Conservation (phyloP, 2,329 filamentous ascomycete genomes). For the Dactylellina haptotyla region DNA sequence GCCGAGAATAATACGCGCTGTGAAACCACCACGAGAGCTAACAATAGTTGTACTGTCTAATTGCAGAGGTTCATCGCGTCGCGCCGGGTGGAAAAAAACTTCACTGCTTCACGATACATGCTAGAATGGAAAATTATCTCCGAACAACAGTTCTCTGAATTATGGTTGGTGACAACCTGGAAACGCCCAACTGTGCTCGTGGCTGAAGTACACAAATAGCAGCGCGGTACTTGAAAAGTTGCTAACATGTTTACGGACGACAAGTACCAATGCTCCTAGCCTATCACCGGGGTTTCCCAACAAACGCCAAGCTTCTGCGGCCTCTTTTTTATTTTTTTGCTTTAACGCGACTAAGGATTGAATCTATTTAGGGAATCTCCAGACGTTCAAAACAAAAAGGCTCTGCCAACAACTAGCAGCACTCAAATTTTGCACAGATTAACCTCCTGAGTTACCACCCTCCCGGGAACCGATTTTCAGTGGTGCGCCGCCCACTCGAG, state of each 20-base stretch:
- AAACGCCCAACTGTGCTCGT: background rate
- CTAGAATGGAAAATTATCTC: too few relatives aligned
- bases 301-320: too few relatives aligned
- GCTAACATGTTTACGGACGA: too few relatives aligned
- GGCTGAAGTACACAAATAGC: background rate
- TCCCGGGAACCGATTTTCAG: too few relatives aligned
- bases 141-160: too few relatives aligned
- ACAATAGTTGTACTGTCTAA: background rate
- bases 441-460: too few relatives aligned
- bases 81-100: background rate
- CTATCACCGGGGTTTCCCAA: too few relatives aligned
- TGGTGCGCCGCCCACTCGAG: too few relatives aligned
- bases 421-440: too few relatives aligned
- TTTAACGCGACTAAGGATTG: too few relatives aligned
- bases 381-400: constrained; percentile 5
- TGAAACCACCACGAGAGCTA: background rate
- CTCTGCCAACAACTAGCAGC: constrained; percentile 1
- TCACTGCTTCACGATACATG: background rate
- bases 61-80: background rate
- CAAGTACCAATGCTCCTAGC: background rate
- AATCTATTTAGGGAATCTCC: constrained; percentile 1
- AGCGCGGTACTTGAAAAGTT: background rate
- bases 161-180: too few relatives aligned
- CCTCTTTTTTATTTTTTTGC: too few relatives aligned
- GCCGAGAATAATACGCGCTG: constrained; percentile 32